Evolutionary conservation across 2,329 filamentous ascomycete species (phyloP).

Genomic region (Myriangium duriaei): DNA sequence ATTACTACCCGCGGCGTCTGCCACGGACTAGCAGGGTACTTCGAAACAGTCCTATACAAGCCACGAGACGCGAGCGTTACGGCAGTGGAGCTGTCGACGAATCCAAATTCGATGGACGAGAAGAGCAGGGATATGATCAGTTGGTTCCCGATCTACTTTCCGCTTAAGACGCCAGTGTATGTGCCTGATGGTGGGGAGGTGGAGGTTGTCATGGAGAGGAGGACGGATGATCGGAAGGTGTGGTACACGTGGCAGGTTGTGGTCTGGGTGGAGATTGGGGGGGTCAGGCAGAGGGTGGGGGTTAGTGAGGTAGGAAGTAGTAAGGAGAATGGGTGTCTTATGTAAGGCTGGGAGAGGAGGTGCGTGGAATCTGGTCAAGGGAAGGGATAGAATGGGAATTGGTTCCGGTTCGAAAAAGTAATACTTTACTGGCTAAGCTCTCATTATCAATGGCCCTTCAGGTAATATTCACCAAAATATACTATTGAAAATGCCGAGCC

Average conservation of each 20-base stretch:
- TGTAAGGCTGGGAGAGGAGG: too few relatives aligned
- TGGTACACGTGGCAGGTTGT: conserved; percentile 99
- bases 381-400: too few relatives aligned
- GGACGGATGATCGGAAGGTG: conserved; percentile 87
- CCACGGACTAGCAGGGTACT: conserved; percentile 87
- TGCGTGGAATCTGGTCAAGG: too few relatives aligned
- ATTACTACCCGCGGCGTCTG: conserved; percentile 68
- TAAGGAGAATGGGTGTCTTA: conserved; percentile 56
- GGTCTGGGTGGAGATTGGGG: conserved; percentile 53
- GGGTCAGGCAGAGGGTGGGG: conserved; percentile 53
- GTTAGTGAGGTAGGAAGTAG: conserved; percentile 57
- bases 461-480: too few relatives aligned
- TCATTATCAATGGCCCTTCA: too few relatives aligned
- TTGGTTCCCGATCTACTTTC: conserved; percentile 98
- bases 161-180: conserved; percentile 78
- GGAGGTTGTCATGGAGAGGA: conserved; percentile 87
- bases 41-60: conserved; percentile 86
- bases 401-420: too few relatives aligned
- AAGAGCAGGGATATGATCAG: conserved; percentile 98
- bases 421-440: too few relatives aligned
- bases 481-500: too few relatives aligned
- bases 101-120: conserved; percentile 77
- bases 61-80: conserved; percentile 33
- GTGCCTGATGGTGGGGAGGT: conserved; percentile 75
- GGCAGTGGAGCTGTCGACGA: conserved; percentile 82